Evolutionary conservation across 129 eudicot genomes (phyloP).

Genomic region (Arctium minus): DNA sequence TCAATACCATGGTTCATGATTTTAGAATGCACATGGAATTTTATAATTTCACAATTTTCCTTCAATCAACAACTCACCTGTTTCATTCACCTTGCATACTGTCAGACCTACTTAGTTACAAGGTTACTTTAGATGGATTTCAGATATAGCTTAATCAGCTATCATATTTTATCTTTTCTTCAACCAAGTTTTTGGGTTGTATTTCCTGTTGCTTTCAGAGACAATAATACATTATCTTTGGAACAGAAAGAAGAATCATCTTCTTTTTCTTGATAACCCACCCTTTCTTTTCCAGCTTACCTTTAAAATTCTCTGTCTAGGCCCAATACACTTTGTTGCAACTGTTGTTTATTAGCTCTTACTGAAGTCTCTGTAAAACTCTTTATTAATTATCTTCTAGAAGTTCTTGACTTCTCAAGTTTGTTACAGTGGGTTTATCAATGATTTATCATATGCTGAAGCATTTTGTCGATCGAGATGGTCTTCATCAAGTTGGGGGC

Average conservation of each 20-base stretch:
- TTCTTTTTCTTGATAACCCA: neutral
- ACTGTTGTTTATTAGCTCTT: neutral
- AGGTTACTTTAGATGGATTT: neutral
- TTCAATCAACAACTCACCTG: neutral
- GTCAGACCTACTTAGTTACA: neutral
- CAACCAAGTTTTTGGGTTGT: neutral
- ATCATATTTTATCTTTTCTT: neutral
- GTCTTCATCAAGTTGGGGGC: conserved; percentile 94
- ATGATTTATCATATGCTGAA: conserved; percentile 83
- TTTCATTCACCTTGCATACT: neutral
- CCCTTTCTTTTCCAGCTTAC: neutral
- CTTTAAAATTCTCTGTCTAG: neutral
- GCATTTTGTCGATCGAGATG: conserved; percentile 81
- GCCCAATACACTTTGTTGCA: neutral
- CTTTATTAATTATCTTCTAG: neutral
- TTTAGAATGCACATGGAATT: neutral
- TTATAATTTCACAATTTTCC: neutral
- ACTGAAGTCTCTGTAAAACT: neutral
- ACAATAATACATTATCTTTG: neutral
- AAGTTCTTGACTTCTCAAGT: conserved; percentile 13
- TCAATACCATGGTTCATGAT: conserved; percentile 4
- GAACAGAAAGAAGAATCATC: neutral
- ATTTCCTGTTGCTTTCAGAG: neutral
- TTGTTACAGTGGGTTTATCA: conserved; percentile 64
- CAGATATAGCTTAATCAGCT: neutral